Evolutionary conservation across 1,139 yeast species (phyloP).

Genomic region (Taphrina communis): DNA sequence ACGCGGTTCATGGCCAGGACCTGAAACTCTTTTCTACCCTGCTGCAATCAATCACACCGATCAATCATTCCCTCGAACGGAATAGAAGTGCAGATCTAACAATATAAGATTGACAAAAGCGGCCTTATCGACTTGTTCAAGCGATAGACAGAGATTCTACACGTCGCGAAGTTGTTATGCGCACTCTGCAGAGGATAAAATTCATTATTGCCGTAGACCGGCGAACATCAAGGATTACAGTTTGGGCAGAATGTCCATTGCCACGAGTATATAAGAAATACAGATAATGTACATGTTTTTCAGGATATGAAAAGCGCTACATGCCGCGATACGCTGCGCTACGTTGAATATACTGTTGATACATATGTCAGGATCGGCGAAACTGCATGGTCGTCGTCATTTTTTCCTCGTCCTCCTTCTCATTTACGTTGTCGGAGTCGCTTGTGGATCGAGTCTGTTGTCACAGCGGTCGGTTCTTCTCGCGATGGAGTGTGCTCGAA

Average conservation of each 20-base stretch:
- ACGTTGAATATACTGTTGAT: background rate
- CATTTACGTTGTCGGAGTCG: slow-evolving; percentile 8
- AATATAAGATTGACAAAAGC: no score
- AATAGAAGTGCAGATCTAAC: no score
- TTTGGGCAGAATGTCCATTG: background rate
- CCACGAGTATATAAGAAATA: slow-evolving; percentile 1
- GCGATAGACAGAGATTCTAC: no score
- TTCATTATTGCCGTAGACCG: no score
- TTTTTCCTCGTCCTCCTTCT: background rate
- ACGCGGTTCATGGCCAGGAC: slow-evolving; percentile 13
- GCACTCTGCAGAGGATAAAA: no score
- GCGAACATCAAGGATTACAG: no score
- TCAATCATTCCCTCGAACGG: no score
- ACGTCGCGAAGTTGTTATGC: no score
- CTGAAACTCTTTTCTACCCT: background rate
- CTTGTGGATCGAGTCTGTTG: background rate
- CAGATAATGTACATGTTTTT: background rate
- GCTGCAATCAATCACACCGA: no score
- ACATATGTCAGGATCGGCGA: no score
- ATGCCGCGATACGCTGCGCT: background rate
- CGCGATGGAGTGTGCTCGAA: background rate
- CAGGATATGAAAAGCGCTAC: background rate
- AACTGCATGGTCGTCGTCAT: no score
- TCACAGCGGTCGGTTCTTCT: background rate
- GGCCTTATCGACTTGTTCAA: no score